These are phyloP conservation scores for Flueggea neowawraea DNA, from an alignment of 441 rosid species.

Conservation along the genomic window DNA sequence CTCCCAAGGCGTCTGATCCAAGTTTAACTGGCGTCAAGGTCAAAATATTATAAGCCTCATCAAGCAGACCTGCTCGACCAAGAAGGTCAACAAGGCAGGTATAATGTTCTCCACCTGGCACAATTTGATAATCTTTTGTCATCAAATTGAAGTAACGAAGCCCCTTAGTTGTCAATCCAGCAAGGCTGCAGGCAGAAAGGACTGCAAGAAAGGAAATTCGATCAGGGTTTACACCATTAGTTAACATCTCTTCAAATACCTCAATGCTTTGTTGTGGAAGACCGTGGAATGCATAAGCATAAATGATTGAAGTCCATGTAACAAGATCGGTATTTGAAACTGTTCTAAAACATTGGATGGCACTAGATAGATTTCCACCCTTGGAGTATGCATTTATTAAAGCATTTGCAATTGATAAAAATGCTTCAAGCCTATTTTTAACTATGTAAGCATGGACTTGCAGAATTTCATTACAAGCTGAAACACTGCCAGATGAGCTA, in stretches of 20 bases:
- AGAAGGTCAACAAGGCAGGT: slow-evolving; percentile 63
- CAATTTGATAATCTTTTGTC: slow-evolving; percentile 34
- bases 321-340: slow-evolving; percentile 46
- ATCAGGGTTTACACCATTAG: slow-evolving; percentile 47
- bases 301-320: slow-evolving; percentile 57
- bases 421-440: slow-evolving; percentile 36
- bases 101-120: slow-evolving; percentile 57
- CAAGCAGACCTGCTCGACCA: slow-evolving; percentile 60
- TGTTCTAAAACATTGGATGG: slow-evolving; percentile 42
- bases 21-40: slow-evolving; percentile 35
- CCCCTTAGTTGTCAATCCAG: slow-evolving; percentile 58
- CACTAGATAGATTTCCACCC: slow-evolving; percentile 42
- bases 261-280: slow-evolving; percentile 42
- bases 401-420: slow-evolving; percentile 49
- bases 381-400: slow-evolving; percentile 52
- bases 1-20: slow-evolving; percentile 44
- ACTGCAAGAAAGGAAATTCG: slow-evolving; percentile 50
- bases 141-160: slow-evolving; percentile 51
- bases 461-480: slow-evolving; percentile 35
- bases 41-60: slow-evolving; percentile 46
- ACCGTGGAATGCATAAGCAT: slow-evolving; percentile 60
- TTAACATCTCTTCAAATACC: slow-evolving; percentile 43
- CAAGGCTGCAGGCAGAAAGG: slow-evolving; percentile 66
- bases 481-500: slow-evolving; percentile 44
- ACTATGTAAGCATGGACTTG: slow-evolving; percentile 44